Conservation (phyloP, 176 grass and related monocot species). For the Metroxylon sagu region DNA sequence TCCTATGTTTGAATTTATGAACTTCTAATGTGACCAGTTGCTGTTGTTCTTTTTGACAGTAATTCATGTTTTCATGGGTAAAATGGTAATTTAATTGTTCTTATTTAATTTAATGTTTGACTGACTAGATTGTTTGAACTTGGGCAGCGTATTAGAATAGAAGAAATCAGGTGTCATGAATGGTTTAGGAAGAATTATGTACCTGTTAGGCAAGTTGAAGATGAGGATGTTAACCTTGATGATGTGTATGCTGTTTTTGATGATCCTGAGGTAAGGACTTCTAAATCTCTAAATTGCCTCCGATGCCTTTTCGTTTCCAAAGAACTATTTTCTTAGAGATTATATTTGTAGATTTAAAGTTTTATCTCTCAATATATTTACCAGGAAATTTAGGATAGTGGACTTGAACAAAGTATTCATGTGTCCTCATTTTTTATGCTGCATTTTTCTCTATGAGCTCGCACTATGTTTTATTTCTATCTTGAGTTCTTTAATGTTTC, state of each 20-base stretch:
- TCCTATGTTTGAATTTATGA: too few species aligned
- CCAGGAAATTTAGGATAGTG: too few species aligned
- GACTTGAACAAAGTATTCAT: too few species aligned
- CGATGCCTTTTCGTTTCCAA: too few species aligned
- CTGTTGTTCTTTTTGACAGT: neutral
- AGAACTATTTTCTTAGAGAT: too few species aligned
- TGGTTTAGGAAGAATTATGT: slow-evolving; percentile 92
- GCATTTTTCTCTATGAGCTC: neutral
- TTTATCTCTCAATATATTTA: too few species aligned
- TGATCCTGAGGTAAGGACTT: slow-evolving; percentile 51
- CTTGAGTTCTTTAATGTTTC: neutral
- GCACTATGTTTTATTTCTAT: neutral
- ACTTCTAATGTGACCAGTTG: neutral
- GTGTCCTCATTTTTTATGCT: neutral
- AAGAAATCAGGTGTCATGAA: slow-evolving; percentile 85
- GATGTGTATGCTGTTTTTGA: slow-evolving; percentile 89
- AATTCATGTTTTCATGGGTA: neutral
- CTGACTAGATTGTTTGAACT: slow-evolving; percentile 17
- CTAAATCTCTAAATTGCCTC: too few species aligned
- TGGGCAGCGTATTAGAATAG: slow-evolving; percentile 81
- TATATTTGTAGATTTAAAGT: too few species aligned
- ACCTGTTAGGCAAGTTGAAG: slow-evolving; percentile 56
- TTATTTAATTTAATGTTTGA: neutral
- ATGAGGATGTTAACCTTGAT: slow-evolving; percentile 86
- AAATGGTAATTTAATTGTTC: too few species aligned